Base-by-base conservation (phyloP, 1,284 basidiomycete genomes). In the Wallemia hederae region DNA sequence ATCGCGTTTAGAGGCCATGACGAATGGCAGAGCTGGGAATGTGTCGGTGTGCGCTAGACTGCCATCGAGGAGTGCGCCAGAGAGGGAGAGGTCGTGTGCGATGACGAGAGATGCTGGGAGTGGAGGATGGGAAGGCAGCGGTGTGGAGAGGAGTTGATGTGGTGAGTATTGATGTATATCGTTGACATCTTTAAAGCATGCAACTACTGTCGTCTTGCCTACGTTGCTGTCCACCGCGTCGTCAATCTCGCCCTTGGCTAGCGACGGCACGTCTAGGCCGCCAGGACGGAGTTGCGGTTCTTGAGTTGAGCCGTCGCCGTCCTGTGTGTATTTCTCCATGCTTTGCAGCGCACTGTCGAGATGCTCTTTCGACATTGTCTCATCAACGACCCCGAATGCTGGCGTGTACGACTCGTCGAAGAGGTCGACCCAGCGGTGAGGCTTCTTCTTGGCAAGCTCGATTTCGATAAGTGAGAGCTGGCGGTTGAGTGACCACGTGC, bases 1-100 rank as follows among this genome's bases (percentile, higher is more conserved):
- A 69, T 92, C 88, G 26, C 80, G 80, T 70, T 98, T 98, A 2
- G 88, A 91, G 1, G 89, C 88, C 27, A 98, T 76, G 22, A 97
- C 92, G 68, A 96, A 98, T 0, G 86, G 78, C 2, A 98, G 77
- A 0, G 90, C 92, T 2, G 86, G 82, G 68, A 81, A 87, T 0
- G 89, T 94, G 11, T 78, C 75, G 1, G 71, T 70, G 69, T 97
- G 91, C 49, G 65, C 65, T 1, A 68, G 65, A 24, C 67, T 64
- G 0, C 66, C 66, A 2, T 72, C 67, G 69, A 84, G 88, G 31
- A 85, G 71, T 0, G 81, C 74, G 0, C 90, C 92, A 66, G 97
- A 91, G 24, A 63, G 58, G 58, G 61, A 58, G 5, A 5, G 5
- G 9, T 19, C 17, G 27, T 26, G 27, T 19, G 27, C 19, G 17